Percentiles rank a stretch among this genome's conserved stretches.
These are phyloP conservation scores for Lachancea cidri DNA, from an alignment of 805 yeast species.

Conservation along the genomic window DNA sequence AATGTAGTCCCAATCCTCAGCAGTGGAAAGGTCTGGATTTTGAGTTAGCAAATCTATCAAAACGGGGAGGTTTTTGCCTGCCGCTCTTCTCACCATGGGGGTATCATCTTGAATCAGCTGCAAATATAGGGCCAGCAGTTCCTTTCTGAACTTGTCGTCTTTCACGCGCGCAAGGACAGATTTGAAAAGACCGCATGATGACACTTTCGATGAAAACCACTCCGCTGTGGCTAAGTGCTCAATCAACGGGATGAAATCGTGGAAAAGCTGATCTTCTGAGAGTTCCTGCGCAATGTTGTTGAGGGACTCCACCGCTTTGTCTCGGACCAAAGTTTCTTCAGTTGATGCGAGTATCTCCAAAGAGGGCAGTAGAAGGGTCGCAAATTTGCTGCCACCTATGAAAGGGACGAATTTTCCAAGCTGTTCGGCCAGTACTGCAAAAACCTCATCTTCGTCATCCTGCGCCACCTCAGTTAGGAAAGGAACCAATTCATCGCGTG, in stretches of 20 bases:
- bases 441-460: conserved; percentile 98
- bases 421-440: conserved; percentile 88
- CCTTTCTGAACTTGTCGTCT: conserved; percentile 48
- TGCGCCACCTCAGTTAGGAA: conserved; percentile 80
- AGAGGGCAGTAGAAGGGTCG: conserved; percentile 54
- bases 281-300: conserved; percentile 63
- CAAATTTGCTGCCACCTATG: conserved; percentile 75
- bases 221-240: conserved; percentile 76
- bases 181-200: conserved; percentile 84
- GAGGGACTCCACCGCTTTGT: conserved; percentile 84
- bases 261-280: conserved; percentile 55
- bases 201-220: conserved; percentile 92
- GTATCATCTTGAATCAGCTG: conserved; percentile 83
- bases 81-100: conserved; percentile 96
- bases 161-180: conserved; percentile 55
- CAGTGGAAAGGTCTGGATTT: conserved; percentile 41
- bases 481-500: conserved; percentile 83
- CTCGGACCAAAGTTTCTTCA: conserved; percentile 95
- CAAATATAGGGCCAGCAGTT: conserved; percentile 59
- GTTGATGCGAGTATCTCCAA: conserved; percentile 82
- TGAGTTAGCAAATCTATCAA: conserved; percentile 58
- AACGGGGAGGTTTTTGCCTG: conserved; percentile 77
- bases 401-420: conserved; percentile 82
- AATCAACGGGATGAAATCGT: conserved; percentile 68
- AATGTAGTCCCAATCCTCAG: conserved; percentile 69